A percentile compares a stretch with the other conserved stretches of the same genome.
phyloP scores from a whole-genome alignment of 345 rosid genomes.

The Eucalyptus sp. region DNA sequence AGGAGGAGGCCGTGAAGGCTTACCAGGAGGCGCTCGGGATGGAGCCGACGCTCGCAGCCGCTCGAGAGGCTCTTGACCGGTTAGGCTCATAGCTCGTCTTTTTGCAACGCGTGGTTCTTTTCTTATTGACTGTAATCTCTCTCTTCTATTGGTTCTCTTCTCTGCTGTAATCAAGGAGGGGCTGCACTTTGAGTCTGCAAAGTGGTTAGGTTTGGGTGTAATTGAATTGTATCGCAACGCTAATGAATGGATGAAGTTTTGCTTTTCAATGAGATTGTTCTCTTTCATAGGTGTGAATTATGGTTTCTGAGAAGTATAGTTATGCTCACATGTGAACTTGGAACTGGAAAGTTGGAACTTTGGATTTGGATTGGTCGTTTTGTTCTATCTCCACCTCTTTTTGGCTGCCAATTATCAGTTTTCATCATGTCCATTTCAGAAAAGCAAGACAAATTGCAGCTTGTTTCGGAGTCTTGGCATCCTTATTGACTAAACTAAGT shows the following conservation, averaged over 20 bases:
- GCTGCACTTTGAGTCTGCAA: background rate
- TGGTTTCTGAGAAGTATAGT: background rate
- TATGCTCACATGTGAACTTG: background rate
- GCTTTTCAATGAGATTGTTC: background rate
- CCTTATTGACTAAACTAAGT: background rate
- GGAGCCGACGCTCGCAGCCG: conserved; percentile 13
- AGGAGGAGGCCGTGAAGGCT: conserved; percentile 27
- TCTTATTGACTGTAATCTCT: background rate
- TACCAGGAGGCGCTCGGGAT: conserved; percentile 32
- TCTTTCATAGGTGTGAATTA: background rate
- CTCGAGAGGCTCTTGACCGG: conserved; percentile 26
- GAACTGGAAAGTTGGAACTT: background rate
- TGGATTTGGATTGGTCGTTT: background rate
- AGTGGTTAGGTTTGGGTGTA: background rate
- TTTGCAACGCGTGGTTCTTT: background rate
- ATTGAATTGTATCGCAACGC: background rate
- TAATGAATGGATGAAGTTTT: background rate
- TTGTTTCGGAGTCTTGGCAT: background rate
- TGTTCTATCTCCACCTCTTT: background rate
- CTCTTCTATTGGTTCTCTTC: background rate
- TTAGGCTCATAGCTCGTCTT: background rate
- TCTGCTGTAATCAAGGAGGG: background rate
- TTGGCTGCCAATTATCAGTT: background rate
- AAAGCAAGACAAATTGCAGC: background rate
- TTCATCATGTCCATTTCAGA: background rate